A percentile compares a stretch with the other conserved stretches of the same genome.
Evolutionary conservation across 2,329 filamentous ascomycete genomes (phyloP).

Genomic region (Aspergillus felis): DNA sequence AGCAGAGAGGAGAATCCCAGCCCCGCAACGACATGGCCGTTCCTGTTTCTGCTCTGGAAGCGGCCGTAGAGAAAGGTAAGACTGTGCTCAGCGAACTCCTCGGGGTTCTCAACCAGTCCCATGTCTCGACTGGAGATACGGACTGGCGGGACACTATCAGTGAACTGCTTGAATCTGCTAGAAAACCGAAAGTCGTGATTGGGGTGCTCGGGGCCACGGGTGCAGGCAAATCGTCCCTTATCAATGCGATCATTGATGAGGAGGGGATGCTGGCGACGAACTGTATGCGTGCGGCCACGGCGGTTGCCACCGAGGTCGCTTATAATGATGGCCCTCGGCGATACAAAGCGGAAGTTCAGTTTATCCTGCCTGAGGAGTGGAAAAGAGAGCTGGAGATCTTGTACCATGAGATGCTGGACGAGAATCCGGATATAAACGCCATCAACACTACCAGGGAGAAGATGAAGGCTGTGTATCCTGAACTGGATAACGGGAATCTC

Average conservation of each 20-base stretch:
- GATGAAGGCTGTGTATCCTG: slow-evolving; percentile 36
- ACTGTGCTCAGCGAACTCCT: background rate
- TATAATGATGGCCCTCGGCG: slow-evolving; percentile 49
- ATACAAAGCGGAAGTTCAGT: slow-evolving; percentile 57
- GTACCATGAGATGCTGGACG: slow-evolving; percentile 46
- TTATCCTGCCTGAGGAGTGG: slow-evolving; percentile 53
- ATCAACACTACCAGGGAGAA: slow-evolving; percentile 44
- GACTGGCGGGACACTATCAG: slow-evolving; percentile 2
- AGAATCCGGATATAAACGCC: slow-evolving; percentile 42
- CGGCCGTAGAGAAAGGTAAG: background rate
- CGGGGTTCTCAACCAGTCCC: background rate
- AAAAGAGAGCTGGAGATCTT: slow-evolving; percentile 48
- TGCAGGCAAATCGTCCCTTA: slow-evolving; percentile 59
- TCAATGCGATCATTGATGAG: slow-evolving; percentile 61
- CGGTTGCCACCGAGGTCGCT: slow-evolving; percentile 57
- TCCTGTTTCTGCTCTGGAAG: slow-evolving; percentile 28
- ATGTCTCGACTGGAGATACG: background rate
- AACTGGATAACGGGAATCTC: slow-evolving; percentile 41
- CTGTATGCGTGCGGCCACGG: slow-evolving; percentile 60
- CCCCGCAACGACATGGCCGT: too few species aligned
- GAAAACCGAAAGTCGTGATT: slow-evolving; percentile 39
- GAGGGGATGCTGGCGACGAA: slow-evolving; percentile 55
- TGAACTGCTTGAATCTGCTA: background rate
- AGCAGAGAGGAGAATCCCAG: slow-evolving; percentile 36
- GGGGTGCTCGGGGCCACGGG: slow-evolving; percentile 61